phyloP scores from a whole-genome alignment of 768 basidiomycete genomes.

The Tephrocybe sp. region DNA sequence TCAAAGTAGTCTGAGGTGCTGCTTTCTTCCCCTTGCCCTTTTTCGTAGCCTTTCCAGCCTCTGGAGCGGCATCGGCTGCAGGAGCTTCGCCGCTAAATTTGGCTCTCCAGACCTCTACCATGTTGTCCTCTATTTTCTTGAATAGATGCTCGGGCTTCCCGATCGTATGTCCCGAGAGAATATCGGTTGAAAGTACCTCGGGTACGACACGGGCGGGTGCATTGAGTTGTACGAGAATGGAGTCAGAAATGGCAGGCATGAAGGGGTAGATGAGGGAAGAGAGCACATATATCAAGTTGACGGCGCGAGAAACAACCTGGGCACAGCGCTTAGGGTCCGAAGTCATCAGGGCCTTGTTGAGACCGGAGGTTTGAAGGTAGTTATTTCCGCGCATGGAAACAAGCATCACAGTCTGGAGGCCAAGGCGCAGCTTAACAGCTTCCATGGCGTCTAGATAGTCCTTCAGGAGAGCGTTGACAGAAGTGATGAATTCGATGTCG shows the following conservation, averaged over 20 bases:
- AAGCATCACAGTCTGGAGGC: constrained; percentile 85
- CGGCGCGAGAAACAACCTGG: constrained; percentile 82
- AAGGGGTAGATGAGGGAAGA: constrained; percentile 88
- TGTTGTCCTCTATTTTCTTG: constrained; percentile 89
- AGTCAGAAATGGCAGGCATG: constrained; percentile 88
- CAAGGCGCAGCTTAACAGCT: constrained; percentile 81
- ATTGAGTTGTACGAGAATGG: constrained; percentile 84
- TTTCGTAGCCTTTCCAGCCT: constrained; percentile 41
- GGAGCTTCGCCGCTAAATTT: constrained; percentile 71
- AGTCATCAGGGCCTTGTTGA: constrained; percentile 86
- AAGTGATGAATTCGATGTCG: constrained; percentile 74
- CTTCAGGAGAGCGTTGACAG: constrained; percentile 74
- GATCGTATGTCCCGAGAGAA: constrained; percentile 82
- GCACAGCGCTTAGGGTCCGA: constrained; percentile 83
- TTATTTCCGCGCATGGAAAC: constrained; percentile 87
- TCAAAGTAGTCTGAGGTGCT: constrained; percentile 36
- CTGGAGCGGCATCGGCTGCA: constrained; percentile 29
- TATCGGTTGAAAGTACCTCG: constrained; percentile 68
- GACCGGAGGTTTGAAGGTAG: constrained; percentile 90
- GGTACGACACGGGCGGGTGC: constrained; percentile 84
- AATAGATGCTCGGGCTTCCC: constrained; percentile 89
- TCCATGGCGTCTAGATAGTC: constrained; percentile 90
- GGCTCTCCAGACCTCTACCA: constrained; percentile 76
- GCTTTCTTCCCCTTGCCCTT: constrained; percentile 60
- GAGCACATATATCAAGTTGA: constrained; percentile 91